Evolutionary conservation across 2,329 filamentous ascomycete species (phyloP).

Genomic region (Fusarium citri): DNA sequence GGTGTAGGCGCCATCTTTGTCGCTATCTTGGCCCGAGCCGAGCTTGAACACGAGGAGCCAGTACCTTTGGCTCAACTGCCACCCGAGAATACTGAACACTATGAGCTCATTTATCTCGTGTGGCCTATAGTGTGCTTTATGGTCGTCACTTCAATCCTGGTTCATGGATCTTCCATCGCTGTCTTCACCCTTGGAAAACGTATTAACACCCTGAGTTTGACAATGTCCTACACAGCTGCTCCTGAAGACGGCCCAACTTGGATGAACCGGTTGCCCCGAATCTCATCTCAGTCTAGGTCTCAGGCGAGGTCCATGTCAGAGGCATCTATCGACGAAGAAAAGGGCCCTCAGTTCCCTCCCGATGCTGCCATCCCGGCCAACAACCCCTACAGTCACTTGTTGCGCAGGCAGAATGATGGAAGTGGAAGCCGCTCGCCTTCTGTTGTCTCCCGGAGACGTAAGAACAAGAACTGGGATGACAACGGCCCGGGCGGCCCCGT

Average conservation of each 20-base stretch:
- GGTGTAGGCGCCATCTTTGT: constrained; percentile 97
- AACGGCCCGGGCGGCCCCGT: constrained; percentile 89
- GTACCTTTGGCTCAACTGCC: constrained; percentile 77
- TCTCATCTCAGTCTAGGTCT: constrained; percentile 77
- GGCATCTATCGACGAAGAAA: constrained; percentile 74
- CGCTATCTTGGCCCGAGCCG: constrained; percentile 91
- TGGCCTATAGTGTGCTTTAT: constrained; percentile 97
- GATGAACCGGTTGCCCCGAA: constrained; percentile 91
- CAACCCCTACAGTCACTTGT: constrained; percentile 65
- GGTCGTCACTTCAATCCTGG: constrained; percentile 92
- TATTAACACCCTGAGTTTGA: constrained; percentile 95
- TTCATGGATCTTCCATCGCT: constrained; percentile 97
- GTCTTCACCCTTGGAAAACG: constrained; percentile 98
- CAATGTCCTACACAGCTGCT: constrained; percentile 93
- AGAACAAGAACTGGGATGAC: constrained; percentile 75
- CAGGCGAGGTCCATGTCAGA: constrained; percentile 88
- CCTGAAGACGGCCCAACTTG: constrained; percentile 90
- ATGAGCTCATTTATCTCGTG: constrained; percentile 82
- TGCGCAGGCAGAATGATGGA: constrained; percentile 86
- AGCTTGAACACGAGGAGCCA: constrained; percentile 80
- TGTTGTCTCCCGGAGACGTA: constrained; percentile 69
- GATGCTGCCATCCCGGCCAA: constrained; percentile 79
- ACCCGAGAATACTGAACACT: constrained; percentile 64
- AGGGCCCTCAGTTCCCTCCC: constrained; percentile 70
- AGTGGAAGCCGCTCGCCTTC: constrained; percentile 71